A percentile compares a stretch with the other conserved stretches of the same genome.
Evolutionary conservation across 805 yeast genomes (phyloP).

Genomic region (Zygotorulaspora chibaensis): DNA sequence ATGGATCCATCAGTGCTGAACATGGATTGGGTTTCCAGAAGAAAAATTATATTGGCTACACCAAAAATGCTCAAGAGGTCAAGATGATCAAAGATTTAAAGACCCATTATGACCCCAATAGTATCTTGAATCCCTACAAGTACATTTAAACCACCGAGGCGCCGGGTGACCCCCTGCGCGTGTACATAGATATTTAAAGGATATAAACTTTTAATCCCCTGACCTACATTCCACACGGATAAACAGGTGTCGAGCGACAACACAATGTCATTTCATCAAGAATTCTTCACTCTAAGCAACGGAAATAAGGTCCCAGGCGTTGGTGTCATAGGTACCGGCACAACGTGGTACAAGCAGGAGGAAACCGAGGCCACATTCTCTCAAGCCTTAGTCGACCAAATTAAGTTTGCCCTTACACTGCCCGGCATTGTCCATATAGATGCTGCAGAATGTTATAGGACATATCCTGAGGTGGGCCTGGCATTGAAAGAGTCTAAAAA

Average conservation of each 20-base stretch:
- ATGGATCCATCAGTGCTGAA: conserved; percentile 94
- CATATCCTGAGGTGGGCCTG: conserved; percentile 49
- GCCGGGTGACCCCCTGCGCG: neutral
- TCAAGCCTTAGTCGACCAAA: conserved; percentile 32
- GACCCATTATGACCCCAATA: conserved; percentile 82
- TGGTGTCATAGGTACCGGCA: conserved; percentile 56
- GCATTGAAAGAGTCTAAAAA: conserved; percentile 42
- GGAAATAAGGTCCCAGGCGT: conserved; percentile 43
- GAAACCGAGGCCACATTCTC: conserved; percentile 29
- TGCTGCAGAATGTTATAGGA: conserved; percentile 54
- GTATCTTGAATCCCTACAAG: conserved; percentile 91
- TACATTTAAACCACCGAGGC: conserved; percentile 49
- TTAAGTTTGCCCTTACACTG: conserved; percentile 33
- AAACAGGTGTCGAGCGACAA: neutral
- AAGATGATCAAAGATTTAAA: conserved; percentile 73
- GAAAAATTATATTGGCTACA: conserved; percentile 81
- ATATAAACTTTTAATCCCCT: too few species aligned
- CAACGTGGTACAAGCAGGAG: conserved; percentile 46
- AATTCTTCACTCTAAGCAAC: conserved; percentile 33
- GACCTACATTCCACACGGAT: too few species aligned
- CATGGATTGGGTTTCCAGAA: conserved; percentile 98
- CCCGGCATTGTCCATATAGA: conserved; percentile 55
- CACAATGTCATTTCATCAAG: conserved; percentile 22
- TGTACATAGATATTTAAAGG: neutral
- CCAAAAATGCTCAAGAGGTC: conserved; percentile 71